Conservation (phyloP, 331 rosid species). For the Dryas integrifolia region DNA sequence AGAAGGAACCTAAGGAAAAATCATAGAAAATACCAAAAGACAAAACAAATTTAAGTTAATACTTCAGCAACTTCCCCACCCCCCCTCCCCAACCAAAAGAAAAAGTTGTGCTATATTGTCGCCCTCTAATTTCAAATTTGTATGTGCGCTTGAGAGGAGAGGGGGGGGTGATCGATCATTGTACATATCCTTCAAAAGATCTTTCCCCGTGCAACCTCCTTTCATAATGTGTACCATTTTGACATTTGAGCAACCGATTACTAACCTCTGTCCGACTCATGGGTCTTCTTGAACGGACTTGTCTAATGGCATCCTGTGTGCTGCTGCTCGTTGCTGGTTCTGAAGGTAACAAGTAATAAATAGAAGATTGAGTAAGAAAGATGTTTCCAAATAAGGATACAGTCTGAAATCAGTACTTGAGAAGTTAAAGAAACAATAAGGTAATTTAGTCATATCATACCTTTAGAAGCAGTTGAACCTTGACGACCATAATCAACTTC, state of each 20-base stretch:
- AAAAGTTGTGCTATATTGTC: background rate
- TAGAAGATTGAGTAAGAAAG: background rate
- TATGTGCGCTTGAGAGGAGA: background rate
- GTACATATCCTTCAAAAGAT: background rate
- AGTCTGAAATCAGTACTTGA: conserved; percentile 15
- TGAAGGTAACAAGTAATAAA: conserved; percentile 37
- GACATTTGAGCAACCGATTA: conserved; percentile 23
- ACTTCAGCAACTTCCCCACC: background rate
- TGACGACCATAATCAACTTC: conserved; percentile 37
- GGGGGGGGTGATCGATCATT: background rate
- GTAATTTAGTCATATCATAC: conserved; percentile 45
- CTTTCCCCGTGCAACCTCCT: background rate
- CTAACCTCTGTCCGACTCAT: conserved; percentile 88
- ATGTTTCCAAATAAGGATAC: conserved; percentile 20
- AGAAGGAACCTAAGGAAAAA: conserved; percentile 70
- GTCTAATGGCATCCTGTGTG: conserved; percentile 63
- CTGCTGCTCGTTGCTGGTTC: conserved; percentile 53
- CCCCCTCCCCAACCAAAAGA: background rate
- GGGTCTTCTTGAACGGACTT: conserved; percentile 60
- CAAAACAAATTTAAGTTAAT: background rate
- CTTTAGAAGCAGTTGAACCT: conserved; percentile 56
- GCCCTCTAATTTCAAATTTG: background rate
- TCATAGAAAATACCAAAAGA: background rate
- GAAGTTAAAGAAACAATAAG: conserved; percentile 23
- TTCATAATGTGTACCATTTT: background rate